Percentiles rank a stretch among this genome's conserved stretches.
Evolutionary conservation across 2,329 filamentous ascomycete species (phyloP).

Genomic region (Drechslera avenae): DNA sequence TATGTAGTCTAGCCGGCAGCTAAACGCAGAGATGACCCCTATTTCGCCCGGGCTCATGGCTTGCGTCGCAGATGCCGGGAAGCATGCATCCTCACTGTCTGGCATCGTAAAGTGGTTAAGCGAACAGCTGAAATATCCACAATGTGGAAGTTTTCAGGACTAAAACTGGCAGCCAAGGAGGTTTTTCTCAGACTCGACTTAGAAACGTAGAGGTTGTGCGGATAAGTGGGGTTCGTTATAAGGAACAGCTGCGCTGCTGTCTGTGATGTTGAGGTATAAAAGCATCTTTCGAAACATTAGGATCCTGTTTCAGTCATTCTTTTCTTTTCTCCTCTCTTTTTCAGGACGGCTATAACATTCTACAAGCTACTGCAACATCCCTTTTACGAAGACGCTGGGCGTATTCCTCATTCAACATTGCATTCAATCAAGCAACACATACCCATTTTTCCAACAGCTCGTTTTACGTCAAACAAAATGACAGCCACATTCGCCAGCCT

Average conservation of each 20-base stretch:
- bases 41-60: constrained; percentile 4
- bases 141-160: background rate
- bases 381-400: background rate
- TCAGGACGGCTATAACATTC: no score
- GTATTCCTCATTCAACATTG: no score
- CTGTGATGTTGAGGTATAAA: background rate
- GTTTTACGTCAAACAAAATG: background rate
- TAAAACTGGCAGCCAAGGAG: background rate
- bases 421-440: no score
- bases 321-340: background rate
- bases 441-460: no score
- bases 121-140: constrained; percentile 1
- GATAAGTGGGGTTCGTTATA: background rate
- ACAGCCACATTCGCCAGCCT: constrained; percentile 10
- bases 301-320: background rate
- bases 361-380: background rate
- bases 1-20: background rate
- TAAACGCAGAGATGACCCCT: constrained; percentile 1
- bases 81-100: constrained; percentile 1
- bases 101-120: background rate
- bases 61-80: background rate
- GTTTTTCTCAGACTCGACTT: background rate
- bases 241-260: no score
- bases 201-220: background rate
- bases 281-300: background rate